A percentile compares a stretch with the other conserved stretches of the same genome.
Evolutionary conservation across 2,329 filamentous ascomycete genomes (phyloP).

Genomic region (Colletotrichum tamarilloi): DNA sequence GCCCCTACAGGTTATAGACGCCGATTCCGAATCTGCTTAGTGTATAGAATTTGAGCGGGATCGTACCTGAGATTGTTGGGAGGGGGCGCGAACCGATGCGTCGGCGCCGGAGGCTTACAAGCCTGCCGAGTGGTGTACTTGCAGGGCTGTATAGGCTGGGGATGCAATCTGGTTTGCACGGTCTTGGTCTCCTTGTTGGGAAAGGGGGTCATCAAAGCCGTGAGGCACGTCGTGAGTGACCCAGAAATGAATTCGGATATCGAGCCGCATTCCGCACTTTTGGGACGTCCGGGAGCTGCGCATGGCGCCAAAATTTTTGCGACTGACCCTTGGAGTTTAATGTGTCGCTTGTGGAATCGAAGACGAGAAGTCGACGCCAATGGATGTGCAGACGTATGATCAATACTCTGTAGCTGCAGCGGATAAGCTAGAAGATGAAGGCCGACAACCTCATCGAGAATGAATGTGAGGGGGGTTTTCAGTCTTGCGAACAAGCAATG

Average conservation of each 20-base stretch:
- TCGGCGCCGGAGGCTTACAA: slow-evolving; percentile 30
- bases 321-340: neutral
- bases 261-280: slow-evolving; percentile 20
- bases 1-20: slow-evolving; percentile 9
- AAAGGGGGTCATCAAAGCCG: slow-evolving; percentile 15
- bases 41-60: slow-evolving; percentile 1
- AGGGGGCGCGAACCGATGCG: slow-evolving; percentile 31
- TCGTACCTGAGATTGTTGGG: slow-evolving; percentile 22
- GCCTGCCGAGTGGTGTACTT: slow-evolving; percentile 11
- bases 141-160: slow-evolving; percentile 21
- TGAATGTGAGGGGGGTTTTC: slow-evolving; percentile 5
- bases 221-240: slow-evolving; percentile 4
- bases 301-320: neutral
- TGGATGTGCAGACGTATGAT: neutral
- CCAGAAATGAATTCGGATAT: slow-evolving; percentile 26
- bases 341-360: neutral
- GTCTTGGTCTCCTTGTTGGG: slow-evolving; percentile 29
- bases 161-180: slow-evolving; percentile 26
- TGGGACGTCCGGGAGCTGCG: neutral
- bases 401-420: neutral
- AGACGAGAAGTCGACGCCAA: neutral
- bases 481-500: slow-evolving; percentile 32
- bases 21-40: slow-evolving; percentile 18
- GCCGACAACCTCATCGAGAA: neutral
- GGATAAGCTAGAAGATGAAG: neutral